Evolutionary conservation across 2,329 filamentous ascomycete species (phyloP), one percentile per base, ranked within the genome.

Genomic region (Verticillium dahliae): DNA sequence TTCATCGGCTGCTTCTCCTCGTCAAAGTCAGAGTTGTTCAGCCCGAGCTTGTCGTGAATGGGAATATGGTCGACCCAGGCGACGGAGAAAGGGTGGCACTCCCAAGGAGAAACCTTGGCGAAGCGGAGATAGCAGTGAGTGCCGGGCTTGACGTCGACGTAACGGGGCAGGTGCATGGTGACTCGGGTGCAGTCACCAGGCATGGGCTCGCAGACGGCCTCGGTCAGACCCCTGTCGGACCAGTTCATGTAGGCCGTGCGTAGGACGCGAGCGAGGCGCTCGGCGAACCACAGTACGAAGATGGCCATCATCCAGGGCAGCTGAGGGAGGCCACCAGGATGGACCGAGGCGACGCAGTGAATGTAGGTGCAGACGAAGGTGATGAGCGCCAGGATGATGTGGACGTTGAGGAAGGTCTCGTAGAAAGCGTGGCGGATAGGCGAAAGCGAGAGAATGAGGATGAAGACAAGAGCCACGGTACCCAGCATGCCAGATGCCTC

Each of bases 401-500:
- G 95, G 35, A 89, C 76, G 72, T 90, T 91, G 68, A 98, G 83
- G 78, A 99, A 99, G 1, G 92, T 96, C 78, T 99, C 95, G 78
- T 99, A 99, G 73, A 97, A 97, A 45, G 93, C 92, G 74, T 97
- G 94, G 64, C 95, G 88, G 59, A 99, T 72, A 0, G 92, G 89
- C 2, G 92, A 94, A 60, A 90, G 78, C 10, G 92, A 89, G 34
- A 89, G 79, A 59, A 96, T 69, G 60, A 90, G 70, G 56, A 98
- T 80, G 55, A 90, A 72, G 50, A 85, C 68, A 71, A 97, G 84
- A 41, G 84, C 81, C 57, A 84, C 72, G 1, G 79, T 83, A 56
- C 82, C 88, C 33, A 88, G 77, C 69, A 85, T 81, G 54, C 89
- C 89, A 41, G 85, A 89, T 35, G 75, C 75, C 62, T 91, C 86